Conservation (phyloP, 1,139 yeast genomes). For the Blastobotrys raffinosifermentans region DNA sequence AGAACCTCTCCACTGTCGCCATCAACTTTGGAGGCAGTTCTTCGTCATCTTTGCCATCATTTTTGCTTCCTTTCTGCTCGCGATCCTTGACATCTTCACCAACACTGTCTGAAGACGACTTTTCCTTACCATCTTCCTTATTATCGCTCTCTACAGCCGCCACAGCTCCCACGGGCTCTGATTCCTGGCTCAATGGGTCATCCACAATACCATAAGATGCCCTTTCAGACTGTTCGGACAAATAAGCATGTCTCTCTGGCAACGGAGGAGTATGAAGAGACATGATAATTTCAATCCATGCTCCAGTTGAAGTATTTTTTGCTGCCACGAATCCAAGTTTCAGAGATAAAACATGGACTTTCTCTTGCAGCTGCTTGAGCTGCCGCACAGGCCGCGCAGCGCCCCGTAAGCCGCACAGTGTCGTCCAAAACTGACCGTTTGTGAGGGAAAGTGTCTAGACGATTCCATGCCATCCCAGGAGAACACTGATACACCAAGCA, state of each 20-base stretch:
- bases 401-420: neutral
- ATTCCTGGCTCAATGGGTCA: neutral
- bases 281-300: constrained; percentile 3
- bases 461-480: neutral
- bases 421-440: neutral
- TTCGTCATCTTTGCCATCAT: constrained; percentile 9
- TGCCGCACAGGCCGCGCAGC: neutral
- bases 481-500: neutral
- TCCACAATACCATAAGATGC: constrained; percentile 20
- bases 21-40: constrained; percentile 32
- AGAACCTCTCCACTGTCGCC: constrained; percentile 38
- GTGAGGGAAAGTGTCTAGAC: neutral
- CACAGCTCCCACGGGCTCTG: neutral
- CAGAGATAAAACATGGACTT: neutral
- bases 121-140: neutral
- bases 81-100: neutral
- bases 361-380: neutral
- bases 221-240: constrained; percentile 19
- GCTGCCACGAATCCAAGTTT: neutral
- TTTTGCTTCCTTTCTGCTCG: constrained; percentile 1
- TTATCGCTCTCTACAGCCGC: neutral
- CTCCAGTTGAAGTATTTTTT: neutral
- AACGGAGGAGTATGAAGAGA: constrained; percentile 26
- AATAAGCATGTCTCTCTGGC: constrained; percentile 18
- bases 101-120: neutral